These are phyloP conservation scores for Pezicula rhizophila DNA, from an alignment of 2,329 filamentous ascomycete genomes.

Conservation along the genomic window DNA sequence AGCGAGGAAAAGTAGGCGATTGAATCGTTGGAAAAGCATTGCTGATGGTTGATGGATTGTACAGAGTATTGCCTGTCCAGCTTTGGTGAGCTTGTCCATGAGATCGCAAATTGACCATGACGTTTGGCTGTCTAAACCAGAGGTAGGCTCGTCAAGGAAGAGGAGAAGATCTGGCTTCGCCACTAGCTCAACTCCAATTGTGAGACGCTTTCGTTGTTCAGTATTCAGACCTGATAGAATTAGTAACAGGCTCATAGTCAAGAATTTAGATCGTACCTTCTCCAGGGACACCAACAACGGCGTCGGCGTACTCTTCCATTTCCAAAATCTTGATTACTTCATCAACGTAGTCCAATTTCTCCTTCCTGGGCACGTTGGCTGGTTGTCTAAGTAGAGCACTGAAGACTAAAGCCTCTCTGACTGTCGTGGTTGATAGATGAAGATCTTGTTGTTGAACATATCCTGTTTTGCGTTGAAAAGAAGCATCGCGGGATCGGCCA, in stretches of 20 bases:
- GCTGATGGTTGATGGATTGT: constrained; percentile 91
- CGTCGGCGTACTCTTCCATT: constrained; percentile 83
- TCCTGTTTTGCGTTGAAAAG: constrained; percentile 84
- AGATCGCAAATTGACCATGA: constrained; percentile 85
- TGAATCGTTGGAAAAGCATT: constrained; percentile 86
- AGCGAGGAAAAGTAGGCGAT: constrained; percentile 69
- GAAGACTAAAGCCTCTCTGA: constrained; percentile 80
- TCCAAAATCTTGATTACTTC: constrained; percentile 68
- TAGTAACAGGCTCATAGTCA: too few relatives aligned
- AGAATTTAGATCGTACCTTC: constrained; percentile 35
- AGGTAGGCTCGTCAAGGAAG: constrained; percentile 84
- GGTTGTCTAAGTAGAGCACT: constrained; percentile 80
- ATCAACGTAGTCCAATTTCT: constrained; percentile 81
- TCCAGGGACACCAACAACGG: constrained; percentile 82
- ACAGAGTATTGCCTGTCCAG: constrained; percentile 85
- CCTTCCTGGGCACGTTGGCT: constrained; percentile 60
- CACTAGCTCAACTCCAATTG: constrained; percentile 86
- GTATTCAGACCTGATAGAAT: constrained; percentile 33
- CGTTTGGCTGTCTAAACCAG: constrained; percentile 83
- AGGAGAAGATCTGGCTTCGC: constrained; percentile 76
- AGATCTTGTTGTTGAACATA: constrained; percentile 90
- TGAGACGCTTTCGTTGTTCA: constrained; percentile 69
- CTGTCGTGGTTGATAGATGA: constrained; percentile 74
- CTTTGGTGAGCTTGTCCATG: constrained; percentile 79
- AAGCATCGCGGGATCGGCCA: constrained; percentile 60